Conservation (phyloP, 2,329 filamentous ascomycete genomes). For the Aureobasidium sp. region DNA sequence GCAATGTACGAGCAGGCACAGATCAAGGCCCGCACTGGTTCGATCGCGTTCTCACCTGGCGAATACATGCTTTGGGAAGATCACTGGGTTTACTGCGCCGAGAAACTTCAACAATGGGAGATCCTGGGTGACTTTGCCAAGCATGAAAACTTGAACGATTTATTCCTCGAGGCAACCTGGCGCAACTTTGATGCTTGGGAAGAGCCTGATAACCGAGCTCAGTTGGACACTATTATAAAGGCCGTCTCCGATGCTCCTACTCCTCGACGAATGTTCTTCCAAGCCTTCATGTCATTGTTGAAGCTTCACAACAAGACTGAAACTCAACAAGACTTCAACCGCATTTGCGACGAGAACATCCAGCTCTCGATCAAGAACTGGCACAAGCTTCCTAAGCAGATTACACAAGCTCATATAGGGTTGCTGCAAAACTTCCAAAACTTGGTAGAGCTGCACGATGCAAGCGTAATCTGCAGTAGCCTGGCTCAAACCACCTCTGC, state of each 20-base stretch:
- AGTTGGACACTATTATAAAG: constrained; percentile 88
- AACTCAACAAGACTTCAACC: constrained; percentile 69
- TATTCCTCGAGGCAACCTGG: constrained; percentile 93
- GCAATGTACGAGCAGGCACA: constrained; percentile 94
- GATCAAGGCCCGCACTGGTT: constrained; percentile 91
- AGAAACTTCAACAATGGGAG: constrained; percentile 99
- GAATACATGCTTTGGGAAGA: constrained; percentile 99
- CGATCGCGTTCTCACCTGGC: constrained; percentile 90
- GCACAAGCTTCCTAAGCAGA: constrained; percentile 90
- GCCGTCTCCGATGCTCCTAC: constrained; percentile 97
- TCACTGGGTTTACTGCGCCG: constrained; percentile 94
- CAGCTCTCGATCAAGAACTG: constrained; percentile 96
- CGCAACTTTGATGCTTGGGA: constrained; percentile 94
- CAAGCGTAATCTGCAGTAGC: constrained; percentile 91
- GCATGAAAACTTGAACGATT: constrained; percentile 96
- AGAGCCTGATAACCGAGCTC: constrained; percentile 75
- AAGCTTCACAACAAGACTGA: constrained; percentile 91
- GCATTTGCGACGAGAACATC: constrained; percentile 92
- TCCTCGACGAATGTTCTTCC: constrained; percentile 89
- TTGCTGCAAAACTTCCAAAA: constrained; percentile 97
- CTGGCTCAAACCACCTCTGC: constrained; percentile 72
- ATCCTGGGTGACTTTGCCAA: constrained; percentile 96
- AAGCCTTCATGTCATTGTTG: constrained; percentile 93
- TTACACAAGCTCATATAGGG: constrained; percentile 92
- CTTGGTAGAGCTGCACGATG: constrained; percentile 92